These are phyloP conservation scores for Fusarium lateritium DNA, from an alignment of 2,329 filamentous ascomycete genomes.

Conservation along the genomic window DNA sequence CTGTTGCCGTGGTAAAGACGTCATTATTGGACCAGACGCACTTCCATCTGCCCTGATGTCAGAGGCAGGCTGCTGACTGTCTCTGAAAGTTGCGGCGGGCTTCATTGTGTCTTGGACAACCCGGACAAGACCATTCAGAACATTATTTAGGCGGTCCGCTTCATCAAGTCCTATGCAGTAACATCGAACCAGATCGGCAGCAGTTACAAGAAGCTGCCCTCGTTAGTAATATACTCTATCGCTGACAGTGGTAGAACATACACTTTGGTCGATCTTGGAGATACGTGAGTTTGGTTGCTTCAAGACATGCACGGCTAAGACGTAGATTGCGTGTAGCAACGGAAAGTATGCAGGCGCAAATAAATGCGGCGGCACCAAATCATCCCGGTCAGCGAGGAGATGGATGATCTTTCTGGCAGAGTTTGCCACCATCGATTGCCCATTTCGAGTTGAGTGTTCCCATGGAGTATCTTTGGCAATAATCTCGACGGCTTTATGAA, in stretches of 20 bases:
- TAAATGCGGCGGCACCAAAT: not conserved
- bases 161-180: not conserved
- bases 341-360: slow-evolving; percentile 3
- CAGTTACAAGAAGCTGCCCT: not conserved
- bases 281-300: slow-evolving; percentile 16
- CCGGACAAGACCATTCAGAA: not conserved
- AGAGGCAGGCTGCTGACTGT: accelerated
- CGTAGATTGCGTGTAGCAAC: slow-evolving; percentile 7
- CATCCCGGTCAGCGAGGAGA: not conserved
- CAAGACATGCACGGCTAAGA: not conserved
- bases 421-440: slow-evolving; percentile 15
- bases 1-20: accelerated
- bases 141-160: accelerated
- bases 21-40: accelerated
- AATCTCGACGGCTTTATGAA: slow-evolving; percentile 14
- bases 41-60: accelerated
- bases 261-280: slow-evolving; percentile 16
- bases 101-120: slow-evolving; percentile 17
- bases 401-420: slow-evolving; percentile 9
- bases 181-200: not conserved
- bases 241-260: accelerated
- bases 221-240: accelerated
- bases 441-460: slow-evolving; percentile 12
- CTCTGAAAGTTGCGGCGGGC: accelerated
- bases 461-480: slow-evolving; percentile 13